Percentiles rank a stretch among this genome's conserved stretches.
phyloP scores from a whole-genome alignment of 2,329 filamentous ascomycete genomes.

The Curvularia spicifera region DNA sequence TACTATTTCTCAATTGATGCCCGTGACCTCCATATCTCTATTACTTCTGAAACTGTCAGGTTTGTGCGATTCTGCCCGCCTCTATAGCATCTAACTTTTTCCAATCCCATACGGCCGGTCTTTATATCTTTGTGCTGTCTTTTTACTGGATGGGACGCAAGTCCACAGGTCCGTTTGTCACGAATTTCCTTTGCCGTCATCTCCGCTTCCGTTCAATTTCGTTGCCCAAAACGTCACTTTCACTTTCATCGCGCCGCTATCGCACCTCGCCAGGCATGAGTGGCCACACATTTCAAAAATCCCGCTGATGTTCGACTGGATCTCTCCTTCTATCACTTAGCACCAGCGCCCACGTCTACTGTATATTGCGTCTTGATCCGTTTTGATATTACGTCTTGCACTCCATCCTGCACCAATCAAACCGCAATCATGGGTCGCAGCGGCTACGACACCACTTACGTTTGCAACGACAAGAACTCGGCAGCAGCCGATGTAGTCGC shows the following conservation, averaged over 20 bases:
- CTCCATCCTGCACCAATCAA: neutral
- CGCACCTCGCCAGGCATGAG: neutral
- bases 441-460: conserved; percentile 27
- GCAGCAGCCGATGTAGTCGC: conserved; percentile 9
- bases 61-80: neutral
- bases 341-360: neutral
- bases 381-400: too few relatives aligned
- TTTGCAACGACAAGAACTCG: conserved; percentile 5
- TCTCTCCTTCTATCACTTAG: neutral
- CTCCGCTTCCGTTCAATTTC: neutral
- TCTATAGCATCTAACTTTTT: neutral
- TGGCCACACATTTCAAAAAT: neutral
- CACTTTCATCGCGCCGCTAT: neutral
- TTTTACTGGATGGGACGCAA: neutral
- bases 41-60: too few relatives aligned
- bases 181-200: neutral
- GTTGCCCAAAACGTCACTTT: neutral
- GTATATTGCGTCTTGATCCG: neutral
- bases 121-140: neutral
- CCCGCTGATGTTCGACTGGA: neutral
- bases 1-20: neutral
- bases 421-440: conserved; percentile 24
- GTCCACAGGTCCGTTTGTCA: neutral
- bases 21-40: neutral
- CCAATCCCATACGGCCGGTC: neutral